These are phyloP conservation scores for Termitomyces sp. DNA, from an alignment of 768 basidiomycete genomes.

Conservation along the genomic window DNA sequence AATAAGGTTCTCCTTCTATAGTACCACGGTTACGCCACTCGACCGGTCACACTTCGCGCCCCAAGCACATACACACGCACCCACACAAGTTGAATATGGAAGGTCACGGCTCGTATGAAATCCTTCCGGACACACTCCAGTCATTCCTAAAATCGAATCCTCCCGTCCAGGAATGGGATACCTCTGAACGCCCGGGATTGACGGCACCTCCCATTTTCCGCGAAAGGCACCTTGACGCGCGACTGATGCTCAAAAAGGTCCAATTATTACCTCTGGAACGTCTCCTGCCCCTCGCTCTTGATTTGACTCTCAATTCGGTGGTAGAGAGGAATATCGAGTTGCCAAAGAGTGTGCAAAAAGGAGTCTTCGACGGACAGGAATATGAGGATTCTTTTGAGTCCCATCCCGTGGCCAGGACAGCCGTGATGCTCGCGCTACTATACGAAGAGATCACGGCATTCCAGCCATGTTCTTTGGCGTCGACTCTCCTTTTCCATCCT, in stretches of 20 bases:
- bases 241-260: not conserved
- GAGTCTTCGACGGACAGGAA: not conserved
- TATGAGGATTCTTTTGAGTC: not conserved
- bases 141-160: not conserved
- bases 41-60: too few relatives aligned
- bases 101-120: not conserved
- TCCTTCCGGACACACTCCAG: not conserved
- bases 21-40: too few relatives aligned
- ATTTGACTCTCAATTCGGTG: not conserved
- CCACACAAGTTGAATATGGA: not conserved
- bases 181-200: not conserved
- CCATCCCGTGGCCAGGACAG: not conserved
- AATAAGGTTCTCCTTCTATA: too few relatives aligned
- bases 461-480: not conserved
- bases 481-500: not conserved
- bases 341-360: not conserved
- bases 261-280: not conserved
- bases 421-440: not conserved
- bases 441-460: not conserved
- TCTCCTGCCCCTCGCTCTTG: not conserved
- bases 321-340: not conserved
- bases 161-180: not conserved
- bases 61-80: too few relatives aligned
- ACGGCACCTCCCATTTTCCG: not conserved
- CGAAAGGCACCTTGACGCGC: not conserved